Percentiles rank a stretch among this genome's conserved stretches.
Evolutionary conservation across 2,329 filamentous ascomycete genomes (phyloP).

Genomic region (Aspergillus sp.): DNA sequence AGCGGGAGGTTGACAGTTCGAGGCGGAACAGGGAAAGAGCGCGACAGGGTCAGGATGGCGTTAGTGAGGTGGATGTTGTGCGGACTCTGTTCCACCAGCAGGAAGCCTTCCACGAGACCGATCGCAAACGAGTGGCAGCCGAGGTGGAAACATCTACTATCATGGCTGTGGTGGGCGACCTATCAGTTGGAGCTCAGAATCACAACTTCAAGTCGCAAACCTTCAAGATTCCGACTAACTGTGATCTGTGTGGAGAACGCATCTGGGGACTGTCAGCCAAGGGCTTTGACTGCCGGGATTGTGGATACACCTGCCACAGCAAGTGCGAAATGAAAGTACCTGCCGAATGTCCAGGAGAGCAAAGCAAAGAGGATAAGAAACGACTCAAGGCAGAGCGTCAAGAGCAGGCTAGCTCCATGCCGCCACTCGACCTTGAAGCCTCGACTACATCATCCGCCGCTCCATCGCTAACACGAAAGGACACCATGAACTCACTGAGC

Average conservation of each 20-base stretch:
- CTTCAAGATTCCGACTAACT: slow-evolving; percentile 98
- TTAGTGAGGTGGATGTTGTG: slow-evolving; percentile 81
- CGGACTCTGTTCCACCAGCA: slow-evolving; percentile 76
- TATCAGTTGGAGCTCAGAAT: slow-evolving; percentile 85
- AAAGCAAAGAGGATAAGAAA: slow-evolving; percentile 91
- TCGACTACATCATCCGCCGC: slow-evolving; percentile 44
- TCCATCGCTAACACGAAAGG: slow-evolving; percentile 65
- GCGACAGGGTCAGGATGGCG: slow-evolving; percentile 75
- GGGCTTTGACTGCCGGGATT: slow-evolving; percentile 91
- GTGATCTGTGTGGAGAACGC: slow-evolving; percentile 89
- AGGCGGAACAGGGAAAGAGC: slow-evolving; percentile 69
- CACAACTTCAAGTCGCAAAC: slow-evolving; percentile 99
- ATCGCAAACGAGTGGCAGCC: slow-evolving; percentile 75
- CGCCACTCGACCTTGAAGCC: slow-evolving; percentile 30
- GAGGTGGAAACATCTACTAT: slow-evolving; percentile 93
- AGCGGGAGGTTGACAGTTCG: slow-evolving; percentile 72
- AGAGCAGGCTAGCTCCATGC: slow-evolving; percentile 60
- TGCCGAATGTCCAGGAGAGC: slow-evolving; percentile 88
- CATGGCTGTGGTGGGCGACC: slow-evolving; percentile 81
- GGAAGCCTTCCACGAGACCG: slow-evolving; percentile 75
- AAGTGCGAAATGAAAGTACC: slow-evolving; percentile 99
- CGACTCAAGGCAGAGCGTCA: slow-evolving; percentile 83
- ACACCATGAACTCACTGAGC: slow-evolving; percentile 85
- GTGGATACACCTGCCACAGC: slow-evolving; percentile 95
- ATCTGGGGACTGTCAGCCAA: slow-evolving; percentile 98